Conservation (phyloP, 1,139 yeast genomes). For the Ogataea hybrid region DNA sequence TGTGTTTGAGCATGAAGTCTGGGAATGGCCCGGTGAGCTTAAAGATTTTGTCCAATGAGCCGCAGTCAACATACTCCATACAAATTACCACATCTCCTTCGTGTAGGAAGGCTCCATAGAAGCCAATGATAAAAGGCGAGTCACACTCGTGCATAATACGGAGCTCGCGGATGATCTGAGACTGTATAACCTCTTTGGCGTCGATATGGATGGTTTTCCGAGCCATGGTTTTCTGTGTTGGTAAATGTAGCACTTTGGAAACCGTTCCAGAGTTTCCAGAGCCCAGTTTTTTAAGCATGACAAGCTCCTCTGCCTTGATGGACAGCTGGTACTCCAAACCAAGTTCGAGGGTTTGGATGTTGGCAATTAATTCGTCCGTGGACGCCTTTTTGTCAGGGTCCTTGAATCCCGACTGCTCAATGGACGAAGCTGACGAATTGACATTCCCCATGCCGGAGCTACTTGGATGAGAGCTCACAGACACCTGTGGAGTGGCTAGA, state of each 20-base stretch:
- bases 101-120: slow-evolving; percentile 81
- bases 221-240: slow-evolving; percentile 88
- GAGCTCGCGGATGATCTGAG: slow-evolving; percentile 84
- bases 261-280: slow-evolving; percentile 96
- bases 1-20: slow-evolving; percentile 66
- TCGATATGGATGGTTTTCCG: slow-evolving; percentile 86
- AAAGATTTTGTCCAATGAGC: slow-evolving; percentile 80
- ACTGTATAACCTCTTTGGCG: slow-evolving; percentile 74
- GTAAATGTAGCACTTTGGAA: slow-evolving; percentile 81
- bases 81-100: slow-evolving; percentile 76
- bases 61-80: slow-evolving; percentile 96
- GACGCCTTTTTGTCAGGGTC: slow-evolving; percentile 33
- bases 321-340: slow-evolving; percentile 50
- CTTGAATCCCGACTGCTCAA: slow-evolving; percentile 26
- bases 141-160: slow-evolving; percentile 89
- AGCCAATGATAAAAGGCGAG: slow-evolving; percentile 79
- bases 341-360: slow-evolving; percentile 39
- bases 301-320: slow-evolving; percentile 65
- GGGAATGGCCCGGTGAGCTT: slow-evolving; percentile 57
- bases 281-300: slow-evolving; percentile 76
- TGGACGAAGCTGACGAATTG: slow-evolving; percentile 8
- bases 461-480: slow-evolving; percentile 1
- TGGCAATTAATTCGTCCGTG: slow-evolving; percentile 37
- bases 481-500: slow-evolving; percentile 33
- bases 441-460: not conserved